These are phyloP conservation scores for Jatropha podagrica DNA, from an alignment of 441 rosid species.

Conservation along the genomic window DNA sequence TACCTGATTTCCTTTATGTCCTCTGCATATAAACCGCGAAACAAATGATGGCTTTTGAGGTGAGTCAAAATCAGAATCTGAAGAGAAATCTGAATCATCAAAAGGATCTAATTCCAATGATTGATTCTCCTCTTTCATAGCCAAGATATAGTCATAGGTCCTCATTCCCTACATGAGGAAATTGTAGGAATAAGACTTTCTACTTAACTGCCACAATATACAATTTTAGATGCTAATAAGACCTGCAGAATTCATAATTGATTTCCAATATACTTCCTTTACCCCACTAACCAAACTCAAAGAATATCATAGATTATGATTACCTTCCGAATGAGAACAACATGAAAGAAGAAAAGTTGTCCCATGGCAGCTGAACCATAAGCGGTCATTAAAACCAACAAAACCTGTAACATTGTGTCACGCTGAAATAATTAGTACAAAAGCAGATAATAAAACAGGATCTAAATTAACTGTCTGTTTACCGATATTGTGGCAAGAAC, in stretches of 20 bases:
- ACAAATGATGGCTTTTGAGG: constrained; percentile 62
- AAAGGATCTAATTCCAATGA: constrained; percentile 56
- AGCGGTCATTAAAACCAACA: constrained; percentile 72
- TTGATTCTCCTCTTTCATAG: constrained; percentile 87
- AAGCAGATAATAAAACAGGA: not conserved
- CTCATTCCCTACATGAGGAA: constrained; percentile 73
- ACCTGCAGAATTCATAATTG: not conserved
- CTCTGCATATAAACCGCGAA: constrained; percentile 67
- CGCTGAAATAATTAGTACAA: constrained; percentile 22
- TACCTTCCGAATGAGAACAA: constrained; percentile 92
- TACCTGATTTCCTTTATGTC: constrained; percentile 58
- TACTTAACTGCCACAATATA: not conserved
- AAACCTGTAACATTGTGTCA: constrained; percentile 45
- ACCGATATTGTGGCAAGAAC: constrained; percentile 83
- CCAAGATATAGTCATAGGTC: constrained; percentile 94
- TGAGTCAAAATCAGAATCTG: constrained; percentile 80
- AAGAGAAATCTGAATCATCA: constrained; percentile 79
- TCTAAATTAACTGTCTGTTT: constrained; percentile 15
- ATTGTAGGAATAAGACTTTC: not conserved
- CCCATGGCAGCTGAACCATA: constrained; percentile 96
- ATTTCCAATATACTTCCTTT: not conserved
- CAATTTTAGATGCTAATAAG: not conserved
- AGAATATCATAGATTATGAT: constrained; percentile 9
- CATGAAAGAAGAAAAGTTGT: constrained; percentile 93
- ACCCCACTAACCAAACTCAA: constrained; percentile 9